A percentile compares a stretch with the other conserved stretches of the same genome.
phyloP scores from a whole-genome alignment of 768 basidiomycete genomes.

The Suillus luteus region DNA sequence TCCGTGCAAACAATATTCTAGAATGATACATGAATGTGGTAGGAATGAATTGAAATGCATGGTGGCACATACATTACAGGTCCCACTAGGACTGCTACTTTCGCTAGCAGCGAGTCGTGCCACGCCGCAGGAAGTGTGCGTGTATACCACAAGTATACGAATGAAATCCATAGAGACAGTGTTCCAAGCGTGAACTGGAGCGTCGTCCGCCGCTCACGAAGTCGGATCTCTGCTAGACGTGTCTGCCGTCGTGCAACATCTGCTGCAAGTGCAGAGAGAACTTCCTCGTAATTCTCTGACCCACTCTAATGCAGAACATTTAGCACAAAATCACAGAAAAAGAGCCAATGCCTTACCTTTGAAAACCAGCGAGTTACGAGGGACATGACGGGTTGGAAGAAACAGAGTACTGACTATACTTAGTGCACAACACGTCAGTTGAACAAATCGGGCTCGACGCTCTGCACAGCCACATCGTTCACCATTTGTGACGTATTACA shows the following conservation, averaged over 20 bases:
- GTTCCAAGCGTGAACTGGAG: slow-evolving; percentile 79
- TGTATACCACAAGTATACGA: slow-evolving; percentile 75
- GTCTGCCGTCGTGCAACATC: slow-evolving; percentile 76
- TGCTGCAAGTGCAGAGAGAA: slow-evolving; percentile 64
- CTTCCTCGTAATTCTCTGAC: slow-evolving; percentile 72
- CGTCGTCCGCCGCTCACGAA: slow-evolving; percentile 79
- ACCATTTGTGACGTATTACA: background rate
- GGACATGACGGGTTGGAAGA: slow-evolving; percentile 26
- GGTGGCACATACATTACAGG: slow-evolving; percentile 70
- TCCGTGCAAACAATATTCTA: slow-evolving; percentile 74
- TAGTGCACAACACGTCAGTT: slow-evolving; percentile 7
- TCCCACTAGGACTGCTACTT: slow-evolving; percentile 58
- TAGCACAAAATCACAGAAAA: background rate
- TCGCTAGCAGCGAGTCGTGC: slow-evolving; percentile 37
- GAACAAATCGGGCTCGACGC: slow-evolving; percentile 3
- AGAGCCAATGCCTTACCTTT: slow-evolving; percentile 22
- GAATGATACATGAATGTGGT: background rate
- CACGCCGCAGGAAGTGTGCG: slow-evolving; percentile 48
- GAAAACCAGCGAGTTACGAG: slow-evolving; percentile 32
- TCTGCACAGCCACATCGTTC: slow-evolving; percentile 4
- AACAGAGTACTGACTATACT: background rate
- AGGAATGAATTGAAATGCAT: background rate
- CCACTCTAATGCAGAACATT: slow-evolving; percentile 16
- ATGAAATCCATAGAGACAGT: slow-evolving; percentile 69
- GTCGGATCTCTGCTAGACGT: slow-evolving; percentile 78